phyloP scores from a whole-genome alignment of 2,329 filamentous ascomycete species.

The Endothia cerciana region DNA sequence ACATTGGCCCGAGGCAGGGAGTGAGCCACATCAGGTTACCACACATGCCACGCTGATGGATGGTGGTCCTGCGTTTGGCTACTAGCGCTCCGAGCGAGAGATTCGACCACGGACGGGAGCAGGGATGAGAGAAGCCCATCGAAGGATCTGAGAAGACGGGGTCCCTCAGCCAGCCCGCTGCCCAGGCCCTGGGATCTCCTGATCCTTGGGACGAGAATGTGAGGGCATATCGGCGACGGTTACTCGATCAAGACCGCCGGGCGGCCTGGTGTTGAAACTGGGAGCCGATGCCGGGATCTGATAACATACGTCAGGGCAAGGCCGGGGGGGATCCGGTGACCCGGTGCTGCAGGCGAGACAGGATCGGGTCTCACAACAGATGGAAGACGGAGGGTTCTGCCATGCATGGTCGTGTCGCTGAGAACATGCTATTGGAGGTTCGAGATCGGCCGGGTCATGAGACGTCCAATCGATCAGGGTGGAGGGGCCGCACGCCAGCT shows the following conservation, averaged over 20 bases:
- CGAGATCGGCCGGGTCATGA: slow-evolving; percentile 1
- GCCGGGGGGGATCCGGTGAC: slow-evolving; percentile 18
- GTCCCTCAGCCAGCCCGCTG: no score
- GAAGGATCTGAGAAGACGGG: slow-evolving; percentile 22
- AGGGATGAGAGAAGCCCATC: slow-evolving; percentile 24
- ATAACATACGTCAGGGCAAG: slow-evolving; percentile 16
- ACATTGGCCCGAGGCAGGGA: slow-evolving; percentile 44
- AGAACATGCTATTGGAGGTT: slow-evolving; percentile 16
- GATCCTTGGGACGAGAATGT: neutral
- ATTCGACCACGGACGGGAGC: slow-evolving; percentile 5
- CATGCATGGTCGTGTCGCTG: slow-evolving; percentile 16
- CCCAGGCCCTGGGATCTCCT: neutral
- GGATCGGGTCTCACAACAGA: slow-evolving; percentile 17
- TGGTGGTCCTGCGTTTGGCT: slow-evolving; percentile 16
- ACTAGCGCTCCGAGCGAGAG: neutral
- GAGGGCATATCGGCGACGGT: slow-evolving; percentile 11
- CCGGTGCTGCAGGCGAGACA: slow-evolving; percentile 22
- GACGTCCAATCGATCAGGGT: slow-evolving; percentile 1
- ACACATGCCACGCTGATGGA: slow-evolving; percentile 18
- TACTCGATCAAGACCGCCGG: slow-evolving; percentile 6
- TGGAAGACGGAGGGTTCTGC: slow-evolving; percentile 7
- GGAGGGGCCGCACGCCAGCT: neutral
- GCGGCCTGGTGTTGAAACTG: neutral
- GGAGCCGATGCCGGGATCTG: slow-evolving; percentile 4
- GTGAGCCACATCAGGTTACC: slow-evolving; percentile 29